These are phyloP conservation scores for Linnemannia exigua DNA, from an alignment of 192 early-diverging fungal species.

Conservation along the genomic window DNA sequence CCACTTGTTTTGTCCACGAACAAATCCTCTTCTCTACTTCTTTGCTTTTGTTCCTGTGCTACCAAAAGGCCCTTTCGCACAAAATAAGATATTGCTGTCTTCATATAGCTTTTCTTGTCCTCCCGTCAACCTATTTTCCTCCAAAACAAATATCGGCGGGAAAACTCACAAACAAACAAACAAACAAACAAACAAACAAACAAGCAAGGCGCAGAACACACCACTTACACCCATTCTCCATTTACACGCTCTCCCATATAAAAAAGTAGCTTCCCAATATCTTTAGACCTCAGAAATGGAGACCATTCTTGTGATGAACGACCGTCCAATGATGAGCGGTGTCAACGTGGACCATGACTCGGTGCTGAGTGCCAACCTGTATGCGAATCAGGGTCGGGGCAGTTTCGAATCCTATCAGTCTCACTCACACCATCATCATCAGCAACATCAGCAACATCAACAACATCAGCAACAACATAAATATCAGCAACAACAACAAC, in stretches of 20 bases:
- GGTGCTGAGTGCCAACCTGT: constrained; percentile 14
- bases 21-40: neutral
- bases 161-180: neutral
- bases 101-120: neutral
- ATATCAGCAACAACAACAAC: neutral
- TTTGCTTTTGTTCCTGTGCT: neutral
- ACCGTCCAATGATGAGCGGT: neutral
- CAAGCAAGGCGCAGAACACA: neutral
- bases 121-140: neutral
- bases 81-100: neutral
- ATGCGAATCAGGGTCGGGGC: constrained; percentile 21
- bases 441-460: neutral
- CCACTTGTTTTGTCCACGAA: neutral
- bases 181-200: neutral
- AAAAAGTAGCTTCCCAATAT: too few relatives aligned
- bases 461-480: neutral
- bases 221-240: neutral
- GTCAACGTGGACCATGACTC: constrained; percentile 10
- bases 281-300: neutral
- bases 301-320: constrained; percentile 9
- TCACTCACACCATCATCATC: neutral
- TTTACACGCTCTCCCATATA: too few relatives aligned
- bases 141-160: neutral
- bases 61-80: neutral
- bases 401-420: constrained; percentile 15